Conservation (phyloP, 2,329 filamentous ascomycete species). For the Canariomyces notabilis region DNA sequence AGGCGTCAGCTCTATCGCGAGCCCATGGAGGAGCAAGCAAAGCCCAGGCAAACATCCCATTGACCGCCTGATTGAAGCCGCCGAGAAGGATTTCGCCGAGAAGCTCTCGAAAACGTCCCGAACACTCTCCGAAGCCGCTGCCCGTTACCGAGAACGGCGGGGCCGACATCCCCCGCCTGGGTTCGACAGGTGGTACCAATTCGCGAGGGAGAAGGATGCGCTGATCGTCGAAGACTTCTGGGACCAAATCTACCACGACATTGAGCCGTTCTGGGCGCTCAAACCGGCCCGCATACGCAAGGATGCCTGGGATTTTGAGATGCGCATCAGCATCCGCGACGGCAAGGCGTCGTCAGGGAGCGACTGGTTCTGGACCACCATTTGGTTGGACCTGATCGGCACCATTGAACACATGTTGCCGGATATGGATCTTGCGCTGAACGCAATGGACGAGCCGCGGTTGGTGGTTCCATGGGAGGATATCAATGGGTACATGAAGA, state of each 20-base stretch:
- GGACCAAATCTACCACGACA: conserved; percentile 59
- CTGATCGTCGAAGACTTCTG: conserved; percentile 60
- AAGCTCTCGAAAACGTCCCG: conserved; percentile 42
- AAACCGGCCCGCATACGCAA: conserved; percentile 38
- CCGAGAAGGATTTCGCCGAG: conserved; percentile 39
- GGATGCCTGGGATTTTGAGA: conserved; percentile 52
- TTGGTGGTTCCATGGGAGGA: conserved; percentile 60
- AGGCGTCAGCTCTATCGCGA: not conserved
- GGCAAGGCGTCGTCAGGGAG: conserved; percentile 46
- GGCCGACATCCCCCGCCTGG: conserved; percentile 59
- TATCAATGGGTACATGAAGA: conserved; percentile 48
- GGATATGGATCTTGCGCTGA: conserved; percentile 64
- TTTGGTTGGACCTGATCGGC: conserved; percentile 51
- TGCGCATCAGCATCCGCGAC: conserved; percentile 55
- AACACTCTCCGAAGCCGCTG: conserved; percentile 47
- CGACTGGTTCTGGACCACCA: conserved; percentile 54
- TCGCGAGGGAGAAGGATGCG: conserved; percentile 47
- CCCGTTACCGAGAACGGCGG: conserved; percentile 50
- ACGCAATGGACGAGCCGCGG: conserved; percentile 63
- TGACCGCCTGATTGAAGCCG: conserved; percentile 43
- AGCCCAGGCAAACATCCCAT: conserved; percentile 43
- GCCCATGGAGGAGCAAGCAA: conserved; percentile 1
- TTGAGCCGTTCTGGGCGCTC: conserved; percentile 56
- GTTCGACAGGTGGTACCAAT: conserved; percentile 57
- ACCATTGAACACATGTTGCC: conserved; percentile 53